A percentile compares a stretch with the other conserved stretches of the same genome.
phyloP scores from a whole-genome alignment of 1,284 basidiomycete genomes.

The Ceratobasidium theobromae region DNA sequence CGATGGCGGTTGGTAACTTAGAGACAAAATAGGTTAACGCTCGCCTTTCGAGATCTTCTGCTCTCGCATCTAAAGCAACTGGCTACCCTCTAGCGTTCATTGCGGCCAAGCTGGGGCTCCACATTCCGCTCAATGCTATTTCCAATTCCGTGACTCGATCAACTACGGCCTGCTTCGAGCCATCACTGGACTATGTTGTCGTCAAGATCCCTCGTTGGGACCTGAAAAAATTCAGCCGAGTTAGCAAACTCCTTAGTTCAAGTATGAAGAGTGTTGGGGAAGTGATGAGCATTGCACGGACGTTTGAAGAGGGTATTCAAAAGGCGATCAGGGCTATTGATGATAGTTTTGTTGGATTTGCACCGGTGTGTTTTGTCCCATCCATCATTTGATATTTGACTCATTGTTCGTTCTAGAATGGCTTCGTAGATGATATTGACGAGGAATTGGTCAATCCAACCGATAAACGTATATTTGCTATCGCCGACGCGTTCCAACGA shows the following conservation, averaged over 20 bases:
- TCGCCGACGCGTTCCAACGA: slow-evolving; percentile 82
- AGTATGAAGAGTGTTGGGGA: slow-evolving; percentile 99
- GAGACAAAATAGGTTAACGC: slow-evolving; percentile 76
- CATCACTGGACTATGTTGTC: slow-evolving; percentile 94
- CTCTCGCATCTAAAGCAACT: slow-evolving; percentile 96
- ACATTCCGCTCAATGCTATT: slow-evolving; percentile 97
- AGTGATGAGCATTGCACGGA: slow-evolving; percentile 98
- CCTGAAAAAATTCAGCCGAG: slow-evolving; percentile 94
- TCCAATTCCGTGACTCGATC: slow-evolving; percentile 96
- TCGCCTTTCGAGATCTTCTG: slow-evolving; percentile 97
- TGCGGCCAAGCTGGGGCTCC: slow-evolving; percentile 95
- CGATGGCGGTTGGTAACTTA: not conserved
- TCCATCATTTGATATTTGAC: not conserved
- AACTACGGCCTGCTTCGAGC: slow-evolving; percentile 97
- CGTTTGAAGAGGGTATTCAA: slow-evolving; percentile 97
- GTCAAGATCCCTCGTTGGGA: slow-evolving; percentile 99
- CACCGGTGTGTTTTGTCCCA: slow-evolving; percentile 58
- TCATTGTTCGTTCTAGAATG: slow-evolving; percentile 57
- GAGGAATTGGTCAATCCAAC: slow-evolving; percentile 86
- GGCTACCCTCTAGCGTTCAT: slow-evolving; percentile 99
- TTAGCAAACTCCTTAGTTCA: slow-evolving; percentile 83
- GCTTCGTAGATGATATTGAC: slow-evolving; percentile 80
- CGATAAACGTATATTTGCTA: slow-evolving; percentile 90
- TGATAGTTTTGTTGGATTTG: slow-evolving; percentile 91
- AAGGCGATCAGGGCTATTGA: slow-evolving; percentile 98